phyloP scores from a whole-genome alignment of 495 filamentous ascomycete species.

The Zalerion maritima region DNA sequence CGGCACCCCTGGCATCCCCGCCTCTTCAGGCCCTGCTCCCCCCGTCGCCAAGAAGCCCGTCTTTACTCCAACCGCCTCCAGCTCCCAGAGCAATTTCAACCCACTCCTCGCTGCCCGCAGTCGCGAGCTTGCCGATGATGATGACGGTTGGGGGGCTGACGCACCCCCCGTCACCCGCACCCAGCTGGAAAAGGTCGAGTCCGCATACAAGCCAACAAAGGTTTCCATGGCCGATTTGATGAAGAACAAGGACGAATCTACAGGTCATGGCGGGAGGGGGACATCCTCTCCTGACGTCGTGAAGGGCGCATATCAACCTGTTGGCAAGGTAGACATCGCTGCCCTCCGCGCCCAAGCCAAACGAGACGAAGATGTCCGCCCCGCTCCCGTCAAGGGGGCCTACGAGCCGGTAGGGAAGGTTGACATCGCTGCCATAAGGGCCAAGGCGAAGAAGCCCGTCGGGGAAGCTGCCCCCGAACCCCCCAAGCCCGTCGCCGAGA shows the following conservation, averaged over 20 bases:
- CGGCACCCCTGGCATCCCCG: slow-evolving; percentile 15
- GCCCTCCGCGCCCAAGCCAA: slow-evolving; percentile 70
- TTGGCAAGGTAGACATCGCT: slow-evolving; percentile 93
- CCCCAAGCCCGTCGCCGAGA: slow-evolving; percentile 47
- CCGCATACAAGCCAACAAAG: slow-evolving; percentile 87
- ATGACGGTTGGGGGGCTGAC: slow-evolving; percentile 93
- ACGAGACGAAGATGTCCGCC: slow-evolving; percentile 57
- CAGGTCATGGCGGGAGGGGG: too few species aligned
- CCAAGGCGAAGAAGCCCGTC: slow-evolving; percentile 54
- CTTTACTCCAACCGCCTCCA: slow-evolving; percentile 66
- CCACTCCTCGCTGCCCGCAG: slow-evolving; percentile 41
- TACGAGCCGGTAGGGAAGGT: slow-evolving; percentile 92
- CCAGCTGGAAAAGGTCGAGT: slow-evolving; percentile 80
- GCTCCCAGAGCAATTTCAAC: slow-evolving; percentile 48
- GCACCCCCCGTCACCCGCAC: slow-evolving; percentile 76
- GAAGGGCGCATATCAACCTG: slow-evolving; percentile 81
- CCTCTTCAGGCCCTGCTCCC: slow-evolving; percentile 37
- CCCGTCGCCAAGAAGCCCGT: slow-evolving; percentile 73
- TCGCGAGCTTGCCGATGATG: slow-evolving; percentile 27
- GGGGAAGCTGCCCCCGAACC: slow-evolving; percentile 31
- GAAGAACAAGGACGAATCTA: slow-evolving; percentile 42
- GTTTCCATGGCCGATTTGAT: slow-evolving; percentile 72
- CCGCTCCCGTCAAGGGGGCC: slow-evolving; percentile 70
- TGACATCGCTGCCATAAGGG: slow-evolving; percentile 83
- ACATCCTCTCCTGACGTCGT: too few species aligned